Percentiles rank a stretch among this genome's conserved stretches.
Evolutionary conservation across 371 early-diverging fungal species (phyloP).

Genomic region (Saksenaea oblongispora): DNA sequence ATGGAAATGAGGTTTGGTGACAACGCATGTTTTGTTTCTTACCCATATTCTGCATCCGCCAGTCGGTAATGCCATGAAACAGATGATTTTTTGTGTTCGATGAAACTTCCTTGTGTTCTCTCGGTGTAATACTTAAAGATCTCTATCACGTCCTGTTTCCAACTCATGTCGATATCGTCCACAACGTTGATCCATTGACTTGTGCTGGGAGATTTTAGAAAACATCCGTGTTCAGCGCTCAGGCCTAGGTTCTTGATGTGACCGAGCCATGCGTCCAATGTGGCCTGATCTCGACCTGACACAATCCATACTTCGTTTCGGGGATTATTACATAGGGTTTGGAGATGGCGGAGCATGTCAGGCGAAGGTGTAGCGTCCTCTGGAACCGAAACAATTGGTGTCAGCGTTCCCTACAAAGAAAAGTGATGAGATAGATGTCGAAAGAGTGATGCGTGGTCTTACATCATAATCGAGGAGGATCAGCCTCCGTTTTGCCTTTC

Average conservation of each 20-base stretch:
- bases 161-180: constrained; percentile 77
- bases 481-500: constrained; percentile 60
- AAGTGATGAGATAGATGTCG: not conserved
- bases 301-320: constrained; percentile 86
- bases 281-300: constrained; percentile 82
- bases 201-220: constrained; percentile 50
- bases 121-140: constrained; percentile 92
- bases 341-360: constrained; percentile 59
- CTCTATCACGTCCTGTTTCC: constrained; percentile 84
- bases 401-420: constrained; percentile 21
- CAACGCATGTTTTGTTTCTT: not conserved
- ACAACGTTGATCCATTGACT: constrained; percentile 72
- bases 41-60: constrained; percentile 77
- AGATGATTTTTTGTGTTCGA: constrained; percentile 84
- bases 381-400: constrained; percentile 66
- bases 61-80: constrained; percentile 92
- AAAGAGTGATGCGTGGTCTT: constrained; percentile 11
- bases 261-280: constrained; percentile 87
- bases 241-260: constrained; percentile 76
- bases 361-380: constrained; percentile 62
- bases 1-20: constrained; percentile 1
- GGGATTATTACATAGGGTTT: constrained; percentile 63
- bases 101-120: constrained; percentile 83
- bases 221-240: constrained; percentile 74
- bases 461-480: constrained; percentile 89